These are phyloP conservation scores for Diacronema lutheri DNA, from an alignment of 78 protist species.

Conservation along the genomic window DNA sequence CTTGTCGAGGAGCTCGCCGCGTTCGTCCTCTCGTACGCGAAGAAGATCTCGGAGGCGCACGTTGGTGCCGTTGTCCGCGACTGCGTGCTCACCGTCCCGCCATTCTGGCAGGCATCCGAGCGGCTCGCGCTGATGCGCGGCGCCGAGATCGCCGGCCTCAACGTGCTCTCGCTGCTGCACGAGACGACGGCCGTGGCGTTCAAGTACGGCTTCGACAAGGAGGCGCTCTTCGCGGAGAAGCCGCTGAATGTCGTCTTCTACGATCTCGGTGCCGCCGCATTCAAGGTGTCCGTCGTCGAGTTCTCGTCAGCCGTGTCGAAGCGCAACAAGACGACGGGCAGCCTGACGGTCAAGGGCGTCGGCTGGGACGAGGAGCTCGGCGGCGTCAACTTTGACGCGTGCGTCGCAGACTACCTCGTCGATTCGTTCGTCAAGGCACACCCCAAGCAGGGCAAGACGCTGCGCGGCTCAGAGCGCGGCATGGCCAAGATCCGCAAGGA, in stretches of 20 bases:
- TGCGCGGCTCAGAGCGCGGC: background rate
- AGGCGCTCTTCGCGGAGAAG: background rate
- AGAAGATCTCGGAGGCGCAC: background rate
- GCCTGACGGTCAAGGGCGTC: background rate
- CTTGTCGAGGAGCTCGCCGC: slow-evolving; percentile 6
- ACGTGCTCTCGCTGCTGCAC: slow-evolving; percentile 5
- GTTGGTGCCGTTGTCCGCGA: background rate
- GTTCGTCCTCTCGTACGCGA: slow-evolving; percentile 7
- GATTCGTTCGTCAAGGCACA: background rate
- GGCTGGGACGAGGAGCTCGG: background rate
- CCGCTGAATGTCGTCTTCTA: background rate
- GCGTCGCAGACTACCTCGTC: background rate
- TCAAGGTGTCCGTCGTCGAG: background rate
- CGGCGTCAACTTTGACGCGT: background rate
- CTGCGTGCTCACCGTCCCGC: background rate
- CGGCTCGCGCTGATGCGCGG: background rate
- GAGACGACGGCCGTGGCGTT: background rate
- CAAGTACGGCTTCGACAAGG: background rate
- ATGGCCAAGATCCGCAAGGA: slow-evolving; percentile 11
- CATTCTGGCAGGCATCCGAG: background rate
- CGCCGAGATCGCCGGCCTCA: slow-evolving; percentile 30
- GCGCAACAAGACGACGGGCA: background rate
- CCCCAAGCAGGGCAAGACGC: background rate
- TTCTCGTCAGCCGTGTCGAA: background rate
- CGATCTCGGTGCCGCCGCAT: background rate